A percentile compares a stretch with the other conserved stretches of the same genome.
Evolutionary conservation across 257 asterid genomes (phyloP).

Genomic region (Salvia hispanica): DNA sequence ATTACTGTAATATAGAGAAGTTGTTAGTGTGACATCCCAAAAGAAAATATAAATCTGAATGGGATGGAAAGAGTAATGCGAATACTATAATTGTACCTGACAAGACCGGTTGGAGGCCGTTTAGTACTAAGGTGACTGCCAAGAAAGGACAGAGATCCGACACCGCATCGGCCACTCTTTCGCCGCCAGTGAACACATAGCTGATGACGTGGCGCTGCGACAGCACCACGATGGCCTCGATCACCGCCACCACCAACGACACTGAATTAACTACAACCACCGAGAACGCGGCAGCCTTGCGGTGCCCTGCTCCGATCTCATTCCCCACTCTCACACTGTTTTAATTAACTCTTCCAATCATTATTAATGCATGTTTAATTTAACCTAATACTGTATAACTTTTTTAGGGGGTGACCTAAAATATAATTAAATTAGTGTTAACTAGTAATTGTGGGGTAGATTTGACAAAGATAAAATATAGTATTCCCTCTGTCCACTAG

Average conservation of each 20-base stretch:
- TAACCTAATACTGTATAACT: too few species aligned
- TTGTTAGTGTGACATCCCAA: too few species aligned
- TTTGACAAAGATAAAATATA: too few species aligned
- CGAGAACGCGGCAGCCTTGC: constrained; percentile 52
- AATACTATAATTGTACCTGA: constrained; percentile 37
- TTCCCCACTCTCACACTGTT: constrained; percentile 63
- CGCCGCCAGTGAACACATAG: constrained; percentile 58
- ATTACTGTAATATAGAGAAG: too few species aligned
- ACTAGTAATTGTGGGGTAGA: too few species aligned
- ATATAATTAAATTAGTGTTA: too few species aligned
- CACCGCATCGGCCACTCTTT: constrained; percentile 61
- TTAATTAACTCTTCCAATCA: background rate
- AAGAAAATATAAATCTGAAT: too few species aligned
- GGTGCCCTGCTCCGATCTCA: constrained; percentile 65
- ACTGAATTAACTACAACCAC: constrained; percentile 48
- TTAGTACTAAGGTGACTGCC: constrained; percentile 58
- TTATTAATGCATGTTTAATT: background rate
- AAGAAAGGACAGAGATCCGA: constrained; percentile 57
- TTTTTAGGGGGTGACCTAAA: too few species aligned
- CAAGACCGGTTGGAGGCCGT: constrained; percentile 64
- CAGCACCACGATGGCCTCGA: constrained; percentile 36
- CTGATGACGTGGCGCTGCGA: constrained; percentile 54
- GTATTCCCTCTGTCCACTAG: too few species aligned
- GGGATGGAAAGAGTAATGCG: too few species aligned
- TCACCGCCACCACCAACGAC: constrained; percentile 43